Base-by-base conservation (phyloP, 1,284 basidiomycete species). In the Rhodotorula sp. region DNA sequence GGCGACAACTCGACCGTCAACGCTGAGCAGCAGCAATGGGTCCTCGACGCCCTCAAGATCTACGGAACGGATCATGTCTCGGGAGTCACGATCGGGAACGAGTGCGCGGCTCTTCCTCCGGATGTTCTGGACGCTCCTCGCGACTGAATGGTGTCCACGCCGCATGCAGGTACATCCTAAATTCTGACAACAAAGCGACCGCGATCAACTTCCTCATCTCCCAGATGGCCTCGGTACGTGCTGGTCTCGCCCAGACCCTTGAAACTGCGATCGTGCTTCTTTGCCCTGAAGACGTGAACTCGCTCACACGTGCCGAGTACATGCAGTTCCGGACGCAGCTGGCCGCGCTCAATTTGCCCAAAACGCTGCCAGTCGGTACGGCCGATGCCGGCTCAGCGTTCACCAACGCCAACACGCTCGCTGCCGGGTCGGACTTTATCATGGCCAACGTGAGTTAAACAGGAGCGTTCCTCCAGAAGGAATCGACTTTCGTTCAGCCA, bases 341-440 rank as follows among this genome's bases (percentile, higher is more conserved):
- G 87, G 71, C 80, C 15, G 82, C 79, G 18, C 78, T 91, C 70
- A 79, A 77, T 7, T 75, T 84, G 46, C 75, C 77, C 69, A 85
- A 85, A 77, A 76, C 77, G 12, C 82, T 94, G 62, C 87, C 87
- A 0, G 86, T 98, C 45, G 95, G 95, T 26, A 96, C 88, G 20
- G 87, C 91, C 12, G 95, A 99, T 77, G 95, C 95, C 15, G 95
- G 95, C 37, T 87, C 86, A 68, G 90, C 87, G 82, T 91, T 95
- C 83, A 93, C 90, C 76, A 86, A 80, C 1, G 22, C 29, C 7
- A 42, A 20, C 10, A 76, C 85, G 68, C 86, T 98, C 29, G 84
- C 91, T 1, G 77, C 80, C 29, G 85, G 85, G 1, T 84, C 90
- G 33, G 92, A 97, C 79, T 95, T 89, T 70, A 80, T 81, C 73